Base-by-base conservation (phyloP, 1,139 yeast species). In the Debaryomyces sp. region DNA sequence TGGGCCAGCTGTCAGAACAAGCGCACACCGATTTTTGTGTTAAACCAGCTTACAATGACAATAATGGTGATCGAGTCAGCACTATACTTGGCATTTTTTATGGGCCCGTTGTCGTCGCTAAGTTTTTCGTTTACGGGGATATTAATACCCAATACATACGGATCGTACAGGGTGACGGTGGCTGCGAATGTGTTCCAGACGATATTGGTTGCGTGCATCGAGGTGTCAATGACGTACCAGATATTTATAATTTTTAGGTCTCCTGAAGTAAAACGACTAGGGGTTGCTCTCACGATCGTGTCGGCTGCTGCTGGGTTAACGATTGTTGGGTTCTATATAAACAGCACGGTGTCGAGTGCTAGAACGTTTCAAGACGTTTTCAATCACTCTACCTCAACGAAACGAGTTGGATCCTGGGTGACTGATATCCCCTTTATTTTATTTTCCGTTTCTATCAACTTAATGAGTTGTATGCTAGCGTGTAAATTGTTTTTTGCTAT, bases 191-290 rank as follows among this genome's bases (percentile, higher is more conserved):
- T 82, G 6, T 68, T 87, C 49, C 84, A 85, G 55, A 74, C 85
- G 9, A 54, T 89, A 5, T 67, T 90, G 44, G 75, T 88, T 8
- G 67, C 76, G 0, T 70, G 81, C 9, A 79, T 92, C 44, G 87
- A 89, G 61, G 50, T 71, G 0, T 85, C 96, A 0, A 70, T 92
- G 59, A 73, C 84, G 2, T 82, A 83, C 59, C 98, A 94, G 66
- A 79, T 87, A 5, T 77, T 74, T 52, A 77, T 86, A 13, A 84
- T 92, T 41, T 89, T 88, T 69, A 75, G 77, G 49, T 70, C 81
- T 12, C 81, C 84, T n/a, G 74, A 73, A 35, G 68, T 69, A 42
- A 71, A 67, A 48, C 61, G 55, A 21, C 48, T 76, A 38, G 80
- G 86, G 0, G 49, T 61, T 35, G 5, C 64, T 0, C 63, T 82